Conservation (phyloP, 2,329 filamentous ascomycete genomes). For the Fusarium xyrophilum region DNA sequence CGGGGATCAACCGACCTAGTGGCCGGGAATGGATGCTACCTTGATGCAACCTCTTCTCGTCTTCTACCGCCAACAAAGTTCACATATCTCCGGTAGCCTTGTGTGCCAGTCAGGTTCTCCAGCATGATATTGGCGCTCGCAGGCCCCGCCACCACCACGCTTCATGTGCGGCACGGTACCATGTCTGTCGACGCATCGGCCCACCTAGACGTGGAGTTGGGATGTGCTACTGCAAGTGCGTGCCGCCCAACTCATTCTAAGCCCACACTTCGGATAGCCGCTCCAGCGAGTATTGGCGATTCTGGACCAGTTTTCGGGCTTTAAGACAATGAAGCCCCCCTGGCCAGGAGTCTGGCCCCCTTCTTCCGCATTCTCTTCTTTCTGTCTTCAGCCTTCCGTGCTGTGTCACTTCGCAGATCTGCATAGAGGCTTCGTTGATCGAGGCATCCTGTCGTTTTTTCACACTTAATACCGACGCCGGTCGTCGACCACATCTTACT, state of each 20-base stretch:
- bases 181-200: constrained; percentile 35
- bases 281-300: constrained; percentile 27
- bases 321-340: constrained; percentile 43
- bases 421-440: constrained; percentile 53
- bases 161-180: constrained; percentile 18
- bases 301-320: constrained; percentile 30
- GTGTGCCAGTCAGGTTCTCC: constrained; percentile 37
- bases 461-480: constrained; percentile 45
- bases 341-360: constrained; percentile 40
- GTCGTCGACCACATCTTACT: constrained; percentile 44
- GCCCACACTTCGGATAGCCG: constrained; percentile 37
- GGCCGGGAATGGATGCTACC: constrained; percentile 35
- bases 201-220: constrained; percentile 33
- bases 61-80: constrained; percentile 31
- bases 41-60: constrained; percentile 32
- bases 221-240: constrained; percentile 38
- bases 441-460: constrained; percentile 53
- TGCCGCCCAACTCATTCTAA: constrained; percentile 31
- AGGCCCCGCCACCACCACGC: constrained; percentile 23
- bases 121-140: constrained; percentile 29
- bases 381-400: constrained; percentile 41
- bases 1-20: constrained; percentile 32
- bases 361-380: constrained; percentile 48
- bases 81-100: constrained; percentile 28
- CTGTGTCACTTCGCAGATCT: constrained; percentile 40